Evolutionary conservation across 345 rosid species (phyloP).

Genomic region (Eucalyptus guilfoylei): DNA sequence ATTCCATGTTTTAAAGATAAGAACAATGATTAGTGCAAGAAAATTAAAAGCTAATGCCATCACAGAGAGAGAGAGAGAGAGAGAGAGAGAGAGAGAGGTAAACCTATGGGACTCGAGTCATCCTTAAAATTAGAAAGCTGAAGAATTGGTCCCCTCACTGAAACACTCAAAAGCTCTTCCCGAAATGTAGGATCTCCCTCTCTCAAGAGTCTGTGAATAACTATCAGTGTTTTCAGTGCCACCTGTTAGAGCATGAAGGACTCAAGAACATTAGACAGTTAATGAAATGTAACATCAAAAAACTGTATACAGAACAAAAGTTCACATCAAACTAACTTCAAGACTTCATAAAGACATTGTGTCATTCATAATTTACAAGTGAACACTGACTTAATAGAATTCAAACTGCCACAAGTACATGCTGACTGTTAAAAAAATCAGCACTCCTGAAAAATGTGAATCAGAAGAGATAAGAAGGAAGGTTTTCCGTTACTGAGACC

Average conservation of each 20-base stretch:
- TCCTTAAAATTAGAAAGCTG: constrained; percentile 95
- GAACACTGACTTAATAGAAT: neutral
- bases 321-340: neutral
- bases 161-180: constrained; percentile 75
- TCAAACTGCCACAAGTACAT: neutral
- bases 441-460: neutral
- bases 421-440: neutral
- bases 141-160: constrained; percentile 77
- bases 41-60: neutral
- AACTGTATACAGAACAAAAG: neutral
- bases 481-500: neutral
- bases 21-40: neutral
- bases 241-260: constrained; percentile 34
- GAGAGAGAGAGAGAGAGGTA: neutral
- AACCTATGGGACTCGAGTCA: constrained; percentile 95
- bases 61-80: neutral
- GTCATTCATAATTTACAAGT: neutral
- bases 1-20: neutral
- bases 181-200: constrained; percentile 95
- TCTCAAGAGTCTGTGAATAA: constrained; percentile 76
- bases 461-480: neutral
- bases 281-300: neutral
- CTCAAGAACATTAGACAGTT: neutral
- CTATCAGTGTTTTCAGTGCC: constrained; percentile 85
- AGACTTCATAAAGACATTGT: neutral